Percentiles rank a stretch among this genome's conserved stretches.
phyloP scores from a whole-genome alignment of 2,329 filamentous ascomycete genomes.

The Fusarium sp. region DNA sequence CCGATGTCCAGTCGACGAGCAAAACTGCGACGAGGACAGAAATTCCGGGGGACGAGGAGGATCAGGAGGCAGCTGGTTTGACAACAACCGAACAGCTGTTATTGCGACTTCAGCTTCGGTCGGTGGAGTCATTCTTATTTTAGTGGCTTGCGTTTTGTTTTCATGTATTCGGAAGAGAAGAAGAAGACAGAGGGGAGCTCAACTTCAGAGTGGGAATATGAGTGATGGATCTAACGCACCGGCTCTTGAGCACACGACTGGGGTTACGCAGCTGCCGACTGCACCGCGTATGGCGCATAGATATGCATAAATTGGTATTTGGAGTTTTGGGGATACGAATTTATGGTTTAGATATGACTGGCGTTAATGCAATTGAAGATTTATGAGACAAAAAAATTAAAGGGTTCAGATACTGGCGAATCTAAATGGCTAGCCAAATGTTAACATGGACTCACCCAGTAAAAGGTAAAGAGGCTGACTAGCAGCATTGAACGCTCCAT shows the following conservation, averaged over 20 bases:
- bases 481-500: too few relatives aligned
- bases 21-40: not conserved
- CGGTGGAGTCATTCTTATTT: slow-evolving; percentile 7
- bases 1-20: slow-evolving; percentile 18
- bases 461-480: too few relatives aligned
- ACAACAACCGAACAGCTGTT: slow-evolving; percentile 27
- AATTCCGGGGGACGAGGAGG: not conserved
- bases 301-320: slow-evolving; percentile 9
- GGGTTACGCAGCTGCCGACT: not conserved
- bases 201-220: slow-evolving; percentile 1
- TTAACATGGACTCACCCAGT: too few relatives aligned
- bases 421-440: too few relatives aligned
- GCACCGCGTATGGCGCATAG: slow-evolving; percentile 12
- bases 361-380: not conserved
- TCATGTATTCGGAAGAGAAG: slow-evolving; percentile 12
- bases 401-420: too few relatives aligned
- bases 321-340: not conserved
- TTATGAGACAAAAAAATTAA: rapidly evolving
- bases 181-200: not conserved
- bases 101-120: slow-evolving; percentile 22
- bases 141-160: not conserved
- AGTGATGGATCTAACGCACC: slow-evolving; percentile 1
- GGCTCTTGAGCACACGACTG: not conserved
- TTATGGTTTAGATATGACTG: not conserved
- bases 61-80: slow-evolving; percentile 14